phyloP scores from a whole-genome alignment of 345 rosid species.

The Eucalyptus sp. region DNA sequence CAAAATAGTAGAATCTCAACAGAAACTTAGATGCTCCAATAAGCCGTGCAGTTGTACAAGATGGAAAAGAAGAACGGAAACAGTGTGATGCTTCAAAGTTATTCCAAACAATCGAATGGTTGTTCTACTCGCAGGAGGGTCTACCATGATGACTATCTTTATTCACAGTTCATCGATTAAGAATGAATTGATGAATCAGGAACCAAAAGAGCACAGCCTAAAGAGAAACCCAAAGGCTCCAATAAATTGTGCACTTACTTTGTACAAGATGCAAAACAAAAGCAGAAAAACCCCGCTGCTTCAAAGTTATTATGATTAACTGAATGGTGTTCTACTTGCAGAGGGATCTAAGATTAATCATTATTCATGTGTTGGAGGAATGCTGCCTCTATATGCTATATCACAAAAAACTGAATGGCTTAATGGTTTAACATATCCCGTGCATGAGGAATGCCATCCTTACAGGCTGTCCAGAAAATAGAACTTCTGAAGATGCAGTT shows the following conservation, averaged over 20 bases:
- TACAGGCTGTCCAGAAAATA: background rate
- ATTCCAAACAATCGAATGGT: background rate
- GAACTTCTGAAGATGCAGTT: background rate
- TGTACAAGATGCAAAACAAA: background rate
- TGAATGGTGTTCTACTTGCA: background rate
- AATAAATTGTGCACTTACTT: background rate
- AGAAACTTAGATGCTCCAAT: background rate
- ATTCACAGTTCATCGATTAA: background rate
- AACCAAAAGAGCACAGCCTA: background rate
- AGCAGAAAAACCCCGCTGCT: background rate
- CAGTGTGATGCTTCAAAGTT: background rate
- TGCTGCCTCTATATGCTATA: background rate
- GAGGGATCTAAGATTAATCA: background rate
- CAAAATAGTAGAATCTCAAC: background rate
- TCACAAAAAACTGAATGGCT: background rate
- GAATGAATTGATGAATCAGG: background rate
- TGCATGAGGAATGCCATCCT: background rate
- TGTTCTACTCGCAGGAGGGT: background rate
- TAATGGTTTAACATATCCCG: background rate
- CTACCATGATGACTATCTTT: background rate
- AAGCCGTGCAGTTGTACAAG: background rate
- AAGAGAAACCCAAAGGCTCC: background rate
- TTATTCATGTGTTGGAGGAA: background rate
- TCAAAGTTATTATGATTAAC: background rate
- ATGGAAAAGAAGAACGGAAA: background rate